These are phyloP conservation scores for Cryphonectria naterciae DNA, from an alignment of 2,329 filamentous ascomycete species.

Conservation along the genomic window DNA sequence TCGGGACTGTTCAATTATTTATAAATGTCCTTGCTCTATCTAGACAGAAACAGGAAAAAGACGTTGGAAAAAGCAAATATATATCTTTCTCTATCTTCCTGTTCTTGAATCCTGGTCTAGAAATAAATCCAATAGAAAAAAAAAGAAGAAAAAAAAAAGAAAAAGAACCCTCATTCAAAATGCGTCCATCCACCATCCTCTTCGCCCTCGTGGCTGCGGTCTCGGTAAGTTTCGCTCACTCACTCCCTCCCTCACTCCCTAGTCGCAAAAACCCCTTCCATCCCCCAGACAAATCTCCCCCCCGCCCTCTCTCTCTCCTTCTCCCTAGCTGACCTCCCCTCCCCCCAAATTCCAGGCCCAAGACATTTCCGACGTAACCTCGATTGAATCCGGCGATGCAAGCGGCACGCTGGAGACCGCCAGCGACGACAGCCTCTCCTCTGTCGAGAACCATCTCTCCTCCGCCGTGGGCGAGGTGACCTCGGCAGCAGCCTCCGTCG, in stretches of 20 bases:
- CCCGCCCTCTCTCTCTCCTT: no score
- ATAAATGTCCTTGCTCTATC: not conserved
- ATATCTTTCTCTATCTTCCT: not conserved
- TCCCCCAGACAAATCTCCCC: not conserved
- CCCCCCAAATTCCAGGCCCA: slow-evolving; percentile 28
- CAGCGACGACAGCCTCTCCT: slow-evolving; percentile 18
- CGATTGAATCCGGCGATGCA: slow-evolving; percentile 11
- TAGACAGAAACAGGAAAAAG: not conserved
- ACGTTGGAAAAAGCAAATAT: not conserved
- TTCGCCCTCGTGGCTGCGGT: slow-evolving; percentile 39
- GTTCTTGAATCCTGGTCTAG: not conserved
- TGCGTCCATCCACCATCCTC: slow-evolving; percentile 41
- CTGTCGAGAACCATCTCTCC: slow-evolving; percentile 25
- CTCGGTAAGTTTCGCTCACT: slow-evolving; percentile 34
- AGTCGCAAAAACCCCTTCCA: no score
- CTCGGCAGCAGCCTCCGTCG: slow-evolving; percentile 25
- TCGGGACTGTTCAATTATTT: not conserved
- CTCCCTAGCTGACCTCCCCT: not conserved
- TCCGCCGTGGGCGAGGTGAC: slow-evolving; percentile 34
- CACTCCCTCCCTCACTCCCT: not conserved
- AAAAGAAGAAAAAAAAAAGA: slow-evolving; percentile 2
- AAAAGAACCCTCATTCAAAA: slow-evolving; percentile 26
- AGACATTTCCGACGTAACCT: slow-evolving; percentile 23
- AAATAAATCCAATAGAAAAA: not conserved
- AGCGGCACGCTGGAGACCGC: slow-evolving; percentile 26